Evolutionary conservation across 805 yeast genomes (phyloP), one percentile per base, ranked within the genome.

Genomic region (Trichomonascus vanleenenianus): DNA sequence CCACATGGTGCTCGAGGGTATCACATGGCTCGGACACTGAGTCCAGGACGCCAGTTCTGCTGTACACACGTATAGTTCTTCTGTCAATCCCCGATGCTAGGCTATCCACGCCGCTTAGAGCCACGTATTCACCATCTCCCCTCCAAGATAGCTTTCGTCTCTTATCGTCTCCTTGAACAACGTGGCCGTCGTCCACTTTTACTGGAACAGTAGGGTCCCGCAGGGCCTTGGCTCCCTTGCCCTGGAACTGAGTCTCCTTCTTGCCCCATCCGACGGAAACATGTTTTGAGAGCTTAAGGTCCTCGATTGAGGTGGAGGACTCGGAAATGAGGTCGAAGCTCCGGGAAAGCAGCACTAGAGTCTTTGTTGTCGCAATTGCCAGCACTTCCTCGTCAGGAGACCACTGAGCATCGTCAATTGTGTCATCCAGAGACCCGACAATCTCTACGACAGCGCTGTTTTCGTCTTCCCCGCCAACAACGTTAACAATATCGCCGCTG

Each of bases 181-280:
- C 54, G 0, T 67, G 67, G 38, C 97, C 97, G 31, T 70, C 64
- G 56, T 91, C 95, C 2, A 79, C 75, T 51, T 73, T 75, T 32
- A 78, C 75, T 0, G 81, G 82, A 64, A 91, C 81, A 0, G 98
- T 93, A 25, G 97, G 98, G 63, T 93, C 98, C 57, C 80, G 71
- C 33, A 70, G 51, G 27, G 85, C 93, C 57, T 81, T 82, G 27
- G 84, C 91, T 51, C 98, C 98, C 58, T 76, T 81, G 43, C 99
- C 99, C 64, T 83, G 80, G 64, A 93, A 93, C 66, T 93, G 99
- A 0, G 99, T 93, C 62, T 91, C 97, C 54, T 83, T 81, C 50
- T 83, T 85, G 59, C 99, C 99, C 99, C 99, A 93, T 20, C 99
- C 99, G 37, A 93, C 96, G 22, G 91, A 82, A 32, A 93, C 96